These are phyloP conservation scores for Apophysomyces variabilis DNA, from an alignment of 371 early-diverging fungal genomes.

Conservation along the genomic window DNA sequence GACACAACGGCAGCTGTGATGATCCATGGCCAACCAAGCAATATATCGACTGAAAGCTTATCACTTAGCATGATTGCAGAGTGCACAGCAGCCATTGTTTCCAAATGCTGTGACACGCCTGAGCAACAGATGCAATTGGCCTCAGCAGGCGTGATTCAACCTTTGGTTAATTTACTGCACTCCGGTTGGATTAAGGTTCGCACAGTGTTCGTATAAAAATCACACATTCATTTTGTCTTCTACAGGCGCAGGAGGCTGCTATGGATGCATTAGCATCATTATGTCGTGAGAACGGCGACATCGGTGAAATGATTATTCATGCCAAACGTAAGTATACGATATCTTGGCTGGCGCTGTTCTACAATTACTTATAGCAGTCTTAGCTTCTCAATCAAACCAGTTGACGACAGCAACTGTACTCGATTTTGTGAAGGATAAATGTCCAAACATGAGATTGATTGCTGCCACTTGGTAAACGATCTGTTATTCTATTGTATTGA, in stretches of 20 bases:
- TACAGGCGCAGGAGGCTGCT: constrained; percentile 77
- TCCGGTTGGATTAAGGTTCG: constrained; percentile 56
- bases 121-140: constrained; percentile 68
- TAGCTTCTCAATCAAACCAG: constrained; percentile 34
- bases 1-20: constrained; percentile 33
- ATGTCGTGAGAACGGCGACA: constrained; percentile 64
- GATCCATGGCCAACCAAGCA: constrained; percentile 26
- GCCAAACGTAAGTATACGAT: constrained; percentile 47
- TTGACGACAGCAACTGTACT: constrained; percentile 58
- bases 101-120: constrained; percentile 65
- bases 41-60: constrained; percentile 46
- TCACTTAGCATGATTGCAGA: constrained; percentile 68
- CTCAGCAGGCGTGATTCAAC: constrained; percentile 61
- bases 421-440: constrained; percentile 65
- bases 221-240: not conserved
- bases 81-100: constrained; percentile 69
- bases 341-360: not conserved
- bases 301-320: constrained; percentile 55
- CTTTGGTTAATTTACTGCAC: constrained; percentile 63
- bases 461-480: constrained; percentile 68
- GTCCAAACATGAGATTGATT: constrained; percentile 68
- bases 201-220: constrained; percentile 2
- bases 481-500: not conserved
- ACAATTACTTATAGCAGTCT: not conserved
- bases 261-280: constrained; percentile 77